These are phyloP conservation scores for Sclerotinia trifoliorum DNA, from an alignment of 2,329 filamentous ascomycete species.

Conservation along the genomic window DNA sequence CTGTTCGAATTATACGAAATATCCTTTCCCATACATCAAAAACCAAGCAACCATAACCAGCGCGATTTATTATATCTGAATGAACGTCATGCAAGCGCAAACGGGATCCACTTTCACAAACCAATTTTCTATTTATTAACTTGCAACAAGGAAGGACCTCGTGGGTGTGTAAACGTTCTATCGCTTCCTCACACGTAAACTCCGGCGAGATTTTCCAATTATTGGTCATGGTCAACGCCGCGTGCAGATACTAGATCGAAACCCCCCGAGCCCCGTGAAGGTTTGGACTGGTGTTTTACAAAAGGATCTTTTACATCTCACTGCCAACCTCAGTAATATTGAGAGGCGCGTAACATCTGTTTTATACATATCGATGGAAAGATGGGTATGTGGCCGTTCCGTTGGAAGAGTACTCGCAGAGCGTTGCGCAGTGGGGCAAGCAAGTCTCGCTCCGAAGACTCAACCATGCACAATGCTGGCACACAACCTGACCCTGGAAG, in stretches of 20 bases:
- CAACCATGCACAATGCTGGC: slow-evolving; percentile 41
- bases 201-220: slow-evolving; percentile 15
- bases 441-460: slow-evolving; percentile 55
- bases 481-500: slow-evolving; percentile 34
- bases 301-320: slow-evolving; percentile 1
- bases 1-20: neutral
- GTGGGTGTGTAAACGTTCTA: slow-evolving; percentile 11
- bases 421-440: slow-evolving; percentile 53
- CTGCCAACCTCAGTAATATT: slow-evolving; percentile 16
- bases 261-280: neutral
- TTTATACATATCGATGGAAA: slow-evolving; percentile 35
- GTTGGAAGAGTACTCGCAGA: slow-evolving; percentile 68
- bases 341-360: slow-evolving; percentile 22
- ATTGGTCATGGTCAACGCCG: slow-evolving; percentile 17
- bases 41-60: neutral
- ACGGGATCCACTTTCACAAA: slow-evolving; percentile 17
- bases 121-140: slow-evolving; percentile 20
- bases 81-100: slow-evolving; percentile 21
- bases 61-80: neutral
- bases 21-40: neutral
- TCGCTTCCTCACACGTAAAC: slow-evolving; percentile 6
- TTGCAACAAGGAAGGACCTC: slow-evolving; percentile 24
- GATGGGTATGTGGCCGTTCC: slow-evolving; percentile 85
- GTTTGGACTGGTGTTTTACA: neutral
- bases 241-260: slow-evolving; percentile 20